Percentiles rank a stretch among this genome's conserved stretches.
phyloP scores from a whole-genome alignment of 139 green algal genomes.

The Chlamydomonas schloesseri region DNA sequence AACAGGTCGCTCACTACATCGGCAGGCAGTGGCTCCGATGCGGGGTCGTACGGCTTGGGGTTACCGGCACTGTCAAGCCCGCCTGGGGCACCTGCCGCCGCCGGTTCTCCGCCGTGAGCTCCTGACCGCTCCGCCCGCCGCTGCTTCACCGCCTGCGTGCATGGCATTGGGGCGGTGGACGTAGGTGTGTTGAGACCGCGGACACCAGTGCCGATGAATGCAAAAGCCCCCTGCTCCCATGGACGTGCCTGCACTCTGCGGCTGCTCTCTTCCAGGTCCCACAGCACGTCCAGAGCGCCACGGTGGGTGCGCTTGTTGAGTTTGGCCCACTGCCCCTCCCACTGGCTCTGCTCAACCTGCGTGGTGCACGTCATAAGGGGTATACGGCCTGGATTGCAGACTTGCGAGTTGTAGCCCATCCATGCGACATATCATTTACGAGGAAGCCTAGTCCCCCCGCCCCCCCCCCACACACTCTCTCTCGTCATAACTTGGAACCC shows the following conservation, averaged over 20 bases:
- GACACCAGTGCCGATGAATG: no score
- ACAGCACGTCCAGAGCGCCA: constrained; percentile 52
- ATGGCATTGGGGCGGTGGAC: no score
- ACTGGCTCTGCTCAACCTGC: constrained; percentile 27
- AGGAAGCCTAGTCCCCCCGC: no score
- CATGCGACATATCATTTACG: no score
- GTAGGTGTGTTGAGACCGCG: not conserved
- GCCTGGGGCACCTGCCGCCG: not conserved
- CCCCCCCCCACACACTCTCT: no score
- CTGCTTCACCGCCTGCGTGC: constrained; percentile 26
- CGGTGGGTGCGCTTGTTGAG: constrained; percentile 24
- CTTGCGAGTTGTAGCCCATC: no score
- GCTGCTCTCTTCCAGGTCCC: constrained; percentile 43
- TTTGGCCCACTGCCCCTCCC: constrained; percentile 60
- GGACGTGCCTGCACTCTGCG: constrained; percentile 6
- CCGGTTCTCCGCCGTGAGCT: not conserved
- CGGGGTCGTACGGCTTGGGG: not conserved
- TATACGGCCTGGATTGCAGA: no score
- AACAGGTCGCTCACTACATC: constrained; percentile 42
- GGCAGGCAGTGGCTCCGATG: constrained; percentile 10
- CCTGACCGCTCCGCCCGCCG: constrained; percentile 29
- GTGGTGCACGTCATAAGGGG: no score
- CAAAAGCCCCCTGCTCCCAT: no score
- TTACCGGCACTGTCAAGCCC: not conserved
- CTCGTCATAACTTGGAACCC: no score